phyloP scores from a whole-genome alignment of 2,329 filamentous ascomycete genomes.

The Talaromyces sp. region DNA sequence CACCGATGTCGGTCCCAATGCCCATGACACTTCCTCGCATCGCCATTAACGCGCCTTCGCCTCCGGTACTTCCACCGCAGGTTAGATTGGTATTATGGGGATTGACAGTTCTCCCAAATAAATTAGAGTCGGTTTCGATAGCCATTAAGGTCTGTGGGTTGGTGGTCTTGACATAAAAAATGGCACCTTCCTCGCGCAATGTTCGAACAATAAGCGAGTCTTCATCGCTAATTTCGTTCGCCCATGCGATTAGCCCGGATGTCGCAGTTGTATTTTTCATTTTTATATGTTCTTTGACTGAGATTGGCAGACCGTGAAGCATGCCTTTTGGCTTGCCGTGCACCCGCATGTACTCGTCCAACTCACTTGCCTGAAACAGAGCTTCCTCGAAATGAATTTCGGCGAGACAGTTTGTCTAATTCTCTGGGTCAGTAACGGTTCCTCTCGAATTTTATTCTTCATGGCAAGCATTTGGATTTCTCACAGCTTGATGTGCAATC shows the following conservation, averaged over 20 bases:
- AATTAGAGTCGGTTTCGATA: slow-evolving; percentile 26
- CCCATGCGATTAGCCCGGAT: slow-evolving; percentile 34
- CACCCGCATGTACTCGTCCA: slow-evolving; percentile 28
- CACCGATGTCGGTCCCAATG: slow-evolving; percentile 57
- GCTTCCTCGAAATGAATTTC: slow-evolving; percentile 33
- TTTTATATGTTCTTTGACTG: slow-evolving; percentile 55
- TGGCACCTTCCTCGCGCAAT: slow-evolving; percentile 4
- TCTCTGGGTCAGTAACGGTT: background rate
- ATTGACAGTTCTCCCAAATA: slow-evolving; percentile 38
- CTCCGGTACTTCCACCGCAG: slow-evolving; percentile 33
- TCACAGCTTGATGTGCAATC: slow-evolving; percentile 21
- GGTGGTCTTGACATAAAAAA: slow-evolving; percentile 6
- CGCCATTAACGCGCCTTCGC: slow-evolving; percentile 56
- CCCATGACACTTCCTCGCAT: slow-evolving; percentile 57
- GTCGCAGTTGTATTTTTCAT: slow-evolving; percentile 25
- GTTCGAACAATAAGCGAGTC: slow-evolving; percentile 15
- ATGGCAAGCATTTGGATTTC: background rate
- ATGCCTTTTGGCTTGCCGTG: slow-evolving; percentile 28
- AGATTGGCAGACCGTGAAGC: slow-evolving; percentile 35
- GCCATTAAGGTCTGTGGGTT: slow-evolving; percentile 4
- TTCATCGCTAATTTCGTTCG: background rate
- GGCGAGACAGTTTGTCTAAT: slow-evolving; percentile 24
- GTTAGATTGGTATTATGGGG: slow-evolving; percentile 29
- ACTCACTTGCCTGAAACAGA: slow-evolving; percentile 26
- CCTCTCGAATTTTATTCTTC: background rate